Base-by-base conservation (phyloP, 2,329 filamentous ascomycete genomes). In the Bipolaris zeicola region DNA sequence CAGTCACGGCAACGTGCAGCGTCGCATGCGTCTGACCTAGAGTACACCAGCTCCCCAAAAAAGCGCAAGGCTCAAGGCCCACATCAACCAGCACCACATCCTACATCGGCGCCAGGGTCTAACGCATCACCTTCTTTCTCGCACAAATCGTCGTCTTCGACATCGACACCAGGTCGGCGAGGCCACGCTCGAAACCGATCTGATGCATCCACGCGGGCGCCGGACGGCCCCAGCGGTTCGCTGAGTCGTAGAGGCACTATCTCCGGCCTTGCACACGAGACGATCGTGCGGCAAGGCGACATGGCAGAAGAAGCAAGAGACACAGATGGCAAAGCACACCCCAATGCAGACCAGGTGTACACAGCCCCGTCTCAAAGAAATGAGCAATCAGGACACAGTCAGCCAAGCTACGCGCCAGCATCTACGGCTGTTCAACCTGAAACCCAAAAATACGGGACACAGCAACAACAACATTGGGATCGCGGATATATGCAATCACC, bases 11-110 rank as follows among this genome's bases (percentile, higher is more conserved):
- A 79, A 64, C 78, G 87, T 86, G 81, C 78, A 68, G 60, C 72
- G 72, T 72, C 77, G 68, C 70, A 82, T 76, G 65, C 78, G 76
- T 77, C 80, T 78, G 76, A 81, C 78, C 75, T 80, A 75, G 86
- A 89, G 71, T 83, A 87, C 75, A 86, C 87, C 71, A 89, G 90
- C 74, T 91, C 90, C 60, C 91, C 91, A 31, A 90, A 89, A 74
- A 96, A 96, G 80, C 88, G 92, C 69, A 96, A 96, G 79, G 87
- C 89, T 39, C 78, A 81, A 69, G 81, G 82, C 26, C 75, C 77
- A 31, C 83, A 86, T 65, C 78, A 79, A 57, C 72, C 80, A 53
- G 78, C 79, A 54, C 82, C 83, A 39, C 77, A 80, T 20, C 83
- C 83, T 18, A 79, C 82, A 49, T 80, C 79, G 45, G 80, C 80